Conservation (phyloP, 176 grass and related monocot genomes). For the Aegilops bicornis region DNA sequence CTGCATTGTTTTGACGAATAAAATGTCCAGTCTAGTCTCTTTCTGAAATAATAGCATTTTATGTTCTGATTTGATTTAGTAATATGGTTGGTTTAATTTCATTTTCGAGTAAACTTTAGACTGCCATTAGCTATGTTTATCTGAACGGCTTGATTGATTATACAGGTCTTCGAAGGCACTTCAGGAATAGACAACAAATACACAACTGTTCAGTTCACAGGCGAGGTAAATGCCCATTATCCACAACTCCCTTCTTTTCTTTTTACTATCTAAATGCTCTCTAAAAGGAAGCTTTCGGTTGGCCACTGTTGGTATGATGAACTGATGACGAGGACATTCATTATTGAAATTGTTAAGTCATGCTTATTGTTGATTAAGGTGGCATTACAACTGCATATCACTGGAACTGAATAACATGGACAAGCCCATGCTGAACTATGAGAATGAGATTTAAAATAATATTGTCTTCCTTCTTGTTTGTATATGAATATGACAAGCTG, state of each 20-base stretch:
- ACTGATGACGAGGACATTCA: not conserved
- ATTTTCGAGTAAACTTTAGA: not conserved
- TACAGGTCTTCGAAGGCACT: conserved; percentile 97
- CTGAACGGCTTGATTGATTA: conserved; percentile 12
- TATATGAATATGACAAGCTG: not conserved
- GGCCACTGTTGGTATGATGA: not conserved
- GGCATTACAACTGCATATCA: not conserved
- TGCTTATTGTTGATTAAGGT: not conserved
- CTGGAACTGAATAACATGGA: not conserved
- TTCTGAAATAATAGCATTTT: not conserved
- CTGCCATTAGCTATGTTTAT: not conserved
- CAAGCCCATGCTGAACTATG: too few species aligned
- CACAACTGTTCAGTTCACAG: conserved; percentile 98
- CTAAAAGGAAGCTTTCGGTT: not conserved
- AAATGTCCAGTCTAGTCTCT: not conserved
- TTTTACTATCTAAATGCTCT: not conserved
- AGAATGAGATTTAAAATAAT: not conserved
- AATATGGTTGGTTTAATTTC: not conserved
- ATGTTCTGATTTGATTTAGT: not conserved
- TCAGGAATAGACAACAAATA: conserved; percentile 99
- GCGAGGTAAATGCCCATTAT: conserved; percentile 62
- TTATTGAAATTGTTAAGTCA: not conserved
- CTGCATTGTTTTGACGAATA: not conserved
- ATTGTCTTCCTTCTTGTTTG: not conserved
- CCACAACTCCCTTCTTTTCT: not conserved